phyloP scores from a whole-genome alignment of 257 asterid genomes.

The Eucommia ulmoides region DNA sequence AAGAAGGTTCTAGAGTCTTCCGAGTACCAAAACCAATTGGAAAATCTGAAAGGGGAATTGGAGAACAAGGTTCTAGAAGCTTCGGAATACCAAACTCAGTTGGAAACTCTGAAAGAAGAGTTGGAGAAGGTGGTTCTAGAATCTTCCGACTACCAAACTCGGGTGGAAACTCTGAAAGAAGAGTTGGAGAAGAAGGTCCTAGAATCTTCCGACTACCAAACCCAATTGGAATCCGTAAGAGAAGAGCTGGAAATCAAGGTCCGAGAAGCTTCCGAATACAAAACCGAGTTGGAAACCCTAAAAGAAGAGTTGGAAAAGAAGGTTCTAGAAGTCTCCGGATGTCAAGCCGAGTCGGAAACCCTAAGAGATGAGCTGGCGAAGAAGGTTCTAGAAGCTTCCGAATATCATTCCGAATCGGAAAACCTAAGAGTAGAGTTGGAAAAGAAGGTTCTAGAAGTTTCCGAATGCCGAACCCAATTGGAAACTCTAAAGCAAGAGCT shows the following conservation, averaged over 20 bases:
- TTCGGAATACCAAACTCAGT: slow-evolving; percentile 25
- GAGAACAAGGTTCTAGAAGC: slow-evolving; percentile 31
- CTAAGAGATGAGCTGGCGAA: slow-evolving; percentile 45
- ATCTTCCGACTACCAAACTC: too few species aligned
- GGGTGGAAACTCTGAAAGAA: too few species aligned
- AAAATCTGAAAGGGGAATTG: slow-evolving; percentile 28
- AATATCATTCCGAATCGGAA: too few species aligned
- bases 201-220: background rate
- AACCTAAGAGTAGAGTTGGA: slow-evolving; percentile 59
- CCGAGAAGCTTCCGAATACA: too few species aligned
- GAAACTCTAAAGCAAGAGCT: too few species aligned
- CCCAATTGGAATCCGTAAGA: background rate
- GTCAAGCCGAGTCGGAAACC: slow-evolving; percentile 37
- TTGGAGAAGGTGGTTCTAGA: too few species aligned
- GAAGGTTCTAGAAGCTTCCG: too few species aligned
- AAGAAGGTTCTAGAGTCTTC: slow-evolving; percentile 32
- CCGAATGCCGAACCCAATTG: too few species aligned
- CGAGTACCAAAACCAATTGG: slow-evolving; percentile 18
- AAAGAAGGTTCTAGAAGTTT: slow-evolving; percentile 78
- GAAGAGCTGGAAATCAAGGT: background rate
- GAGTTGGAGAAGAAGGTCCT: slow-evolving; percentile 34
- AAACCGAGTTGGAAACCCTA: slow-evolving; percentile 45
- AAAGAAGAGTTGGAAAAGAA: slow-evolving; percentile 38
- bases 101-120: slow-evolving; percentile 40
- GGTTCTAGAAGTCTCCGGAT: slow-evolving; percentile 29